Base-by-base conservation (phyloP, 2,329 filamentous ascomycete genomes). In the Cytospora paraplurivora region DNA sequence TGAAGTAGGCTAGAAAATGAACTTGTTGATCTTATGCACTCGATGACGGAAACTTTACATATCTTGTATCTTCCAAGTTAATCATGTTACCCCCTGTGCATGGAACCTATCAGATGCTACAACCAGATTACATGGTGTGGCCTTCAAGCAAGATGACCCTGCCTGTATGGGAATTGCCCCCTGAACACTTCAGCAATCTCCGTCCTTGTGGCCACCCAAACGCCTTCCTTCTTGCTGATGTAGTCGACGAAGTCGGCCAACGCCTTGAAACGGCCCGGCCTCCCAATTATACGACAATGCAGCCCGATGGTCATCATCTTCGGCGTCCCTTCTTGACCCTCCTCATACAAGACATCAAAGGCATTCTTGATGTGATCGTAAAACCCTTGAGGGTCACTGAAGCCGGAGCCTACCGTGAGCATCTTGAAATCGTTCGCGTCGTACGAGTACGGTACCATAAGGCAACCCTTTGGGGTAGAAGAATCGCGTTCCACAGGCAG, bases 251-350 rank as follows among this genome's bases (percentile, higher is more conserved):
- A 83, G 60, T 82, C 77, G 68, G 78, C 75, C 50, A 86, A 68
- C 1, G 82, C 83, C 53, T 75, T 76, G 64, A 81, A 81, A 1
- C 83, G 74, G 4, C 81, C 83, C 0, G 82, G 82, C 38, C 81
- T 77, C 1, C 82, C 83, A 41, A 81, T 78, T 60, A 82, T 81
- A 7, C 82, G 76, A 66, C 80, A 83, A 69, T 85, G 82, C 33
- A 85, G 69, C 1, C 79, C 81, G 32, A 85, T 77, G 0, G 82
- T 85, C 82, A 85, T 85, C 82, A 85, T 85, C 73, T 82, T 83
- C 5, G 81, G 81, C 67, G 71, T 71, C 1, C 81, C 81, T 12
- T 75, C 75, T 58, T 76, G 70, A 0, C 81, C 82, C 66, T 84
- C 82, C 35, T 80, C 80, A 63, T 84, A 83, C 37, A 85, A 69